Conservation (phyloP, 306 rosid genomes). For the Fagus sylvatica region DNA sequence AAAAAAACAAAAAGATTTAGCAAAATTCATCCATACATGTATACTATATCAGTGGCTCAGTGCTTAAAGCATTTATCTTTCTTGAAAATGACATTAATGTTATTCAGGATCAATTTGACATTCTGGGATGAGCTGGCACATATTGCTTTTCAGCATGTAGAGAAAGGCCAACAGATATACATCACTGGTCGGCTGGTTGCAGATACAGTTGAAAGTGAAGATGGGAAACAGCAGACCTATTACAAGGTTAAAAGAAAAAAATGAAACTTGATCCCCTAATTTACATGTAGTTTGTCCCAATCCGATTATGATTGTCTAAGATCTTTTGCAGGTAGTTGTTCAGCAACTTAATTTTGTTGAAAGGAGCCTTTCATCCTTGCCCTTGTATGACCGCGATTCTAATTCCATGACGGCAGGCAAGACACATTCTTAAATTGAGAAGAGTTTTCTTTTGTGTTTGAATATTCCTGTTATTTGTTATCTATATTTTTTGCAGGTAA, state of each 20-base stretch:
- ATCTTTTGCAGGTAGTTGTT: conserved; percentile 60
- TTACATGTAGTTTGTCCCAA: background rate
- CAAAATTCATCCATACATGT: background rate
- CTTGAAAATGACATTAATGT: conserved; percentile 3
- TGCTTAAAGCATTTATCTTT: background rate
- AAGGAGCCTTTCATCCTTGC: conserved; percentile 35
- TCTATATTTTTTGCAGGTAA: conserved; percentile 45
- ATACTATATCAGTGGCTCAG: background rate
- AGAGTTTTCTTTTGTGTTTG: conserved; percentile 10
- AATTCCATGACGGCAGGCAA: conserved; percentile 47
- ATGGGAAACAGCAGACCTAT: conserved; percentile 78
- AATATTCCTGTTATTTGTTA: background rate
- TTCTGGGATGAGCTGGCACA: conserved; percentile 93
- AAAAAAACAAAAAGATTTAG: background rate
- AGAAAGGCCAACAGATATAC: conserved; percentile 70
- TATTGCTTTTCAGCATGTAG: conserved; percentile 73
- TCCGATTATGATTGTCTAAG: conserved; percentile 20
- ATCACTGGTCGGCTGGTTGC: conserved; percentile 77
- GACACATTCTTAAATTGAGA: conserved; percentile 24
- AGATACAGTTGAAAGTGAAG: conserved; percentile 66
- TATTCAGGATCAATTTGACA: conserved; percentile 64
- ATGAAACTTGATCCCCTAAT: background rate
- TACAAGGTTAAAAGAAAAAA: conserved; percentile 57
- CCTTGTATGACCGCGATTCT: conserved; percentile 49
- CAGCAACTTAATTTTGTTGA: conserved; percentile 86